Percentiles rank a stretch among this genome's conserved stretches.
phyloP scores from a whole-genome alignment of 179 eudicot species.

The Vitellaria paradoxa region DNA sequence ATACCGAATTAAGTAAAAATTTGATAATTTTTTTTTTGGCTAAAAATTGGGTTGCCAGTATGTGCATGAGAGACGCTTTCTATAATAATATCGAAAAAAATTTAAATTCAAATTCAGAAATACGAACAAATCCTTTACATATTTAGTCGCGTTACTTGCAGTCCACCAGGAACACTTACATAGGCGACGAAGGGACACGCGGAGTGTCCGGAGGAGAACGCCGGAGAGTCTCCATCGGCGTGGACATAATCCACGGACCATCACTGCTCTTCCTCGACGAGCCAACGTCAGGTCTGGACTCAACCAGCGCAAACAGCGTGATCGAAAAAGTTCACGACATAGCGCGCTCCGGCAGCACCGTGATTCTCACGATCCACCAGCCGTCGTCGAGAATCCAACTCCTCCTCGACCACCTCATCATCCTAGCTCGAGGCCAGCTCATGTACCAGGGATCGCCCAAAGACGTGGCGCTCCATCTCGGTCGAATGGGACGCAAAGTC shows the following conservation, averaged over 20 bases:
- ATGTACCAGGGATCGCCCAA: conserved; percentile 51
- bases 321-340: conserved; percentile 48
- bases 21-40: no score
- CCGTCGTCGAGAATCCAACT: conserved; percentile 42
- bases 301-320: conserved; percentile 49
- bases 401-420: conserved; percentile 41
- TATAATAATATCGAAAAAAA: no score
- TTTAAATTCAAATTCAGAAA: no score
- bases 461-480: conserved; percentile 35
- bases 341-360: conserved; percentile 42
- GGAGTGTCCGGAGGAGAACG: conserved; percentile 54
- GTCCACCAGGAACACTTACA: conserved; percentile 44
- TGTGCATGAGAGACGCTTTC: no score
- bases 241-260: conserved; percentile 49
- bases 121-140: no score
- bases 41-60: no score
- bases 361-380: conserved; percentile 49
- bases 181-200: conserved; percentile 48
- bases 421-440: conserved; percentile 45
- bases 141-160: conserved; percentile 10
- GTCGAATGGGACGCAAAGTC: conserved; percentile 32
- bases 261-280: conserved; percentile 45
- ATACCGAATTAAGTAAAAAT: no score
- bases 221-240: conserved; percentile 46
- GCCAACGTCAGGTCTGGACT: conserved; percentile 52